These are phyloP conservation scores for Suillus placidus DNA, from an alignment of 768 basidiomycete species.

Conservation along the genomic window DNA sequence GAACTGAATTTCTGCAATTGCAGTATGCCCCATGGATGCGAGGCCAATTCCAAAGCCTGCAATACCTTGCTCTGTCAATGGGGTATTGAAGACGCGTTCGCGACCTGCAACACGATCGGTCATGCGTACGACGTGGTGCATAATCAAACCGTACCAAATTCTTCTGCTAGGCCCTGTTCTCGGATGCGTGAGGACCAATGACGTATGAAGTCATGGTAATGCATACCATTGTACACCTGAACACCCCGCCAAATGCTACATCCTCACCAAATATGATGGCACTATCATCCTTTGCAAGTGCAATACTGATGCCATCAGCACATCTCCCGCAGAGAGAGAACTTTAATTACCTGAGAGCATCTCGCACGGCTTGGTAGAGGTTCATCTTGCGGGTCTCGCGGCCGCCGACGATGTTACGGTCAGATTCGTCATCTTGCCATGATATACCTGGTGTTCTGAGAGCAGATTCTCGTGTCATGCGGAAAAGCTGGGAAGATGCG, in stretches of 20 bases:
- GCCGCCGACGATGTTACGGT: constrained; percentile 60
- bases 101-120: constrained; percentile 53
- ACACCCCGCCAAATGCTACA: constrained; percentile 93
- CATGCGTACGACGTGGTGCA: constrained; percentile 2
- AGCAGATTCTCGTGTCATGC: constrained; percentile 65
- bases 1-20: constrained; percentile 93
- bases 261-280: constrained; percentile 92
- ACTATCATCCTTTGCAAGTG: constrained; percentile 80
- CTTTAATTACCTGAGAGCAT: constrained; percentile 73
- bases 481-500: constrained; percentile 67
- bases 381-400: constrained; percentile 96
- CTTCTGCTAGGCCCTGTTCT: constrained; percentile 84
- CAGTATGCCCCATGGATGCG: constrained; percentile 91
- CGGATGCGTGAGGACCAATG: constrained; percentile 6
- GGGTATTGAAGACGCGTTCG: constrained; percentile 95
- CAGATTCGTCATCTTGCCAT: constrained; percentile 69
- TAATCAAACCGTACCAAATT: constrained; percentile 65
- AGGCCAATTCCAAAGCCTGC: constrained; percentile 93
- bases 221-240: constrained; percentile 86
- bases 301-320: constrained; percentile 56
- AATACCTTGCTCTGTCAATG: constrained; percentile 90
- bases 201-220: constrained; percentile 1
- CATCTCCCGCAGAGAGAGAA: background rate
- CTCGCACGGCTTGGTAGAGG: constrained; percentile 88
- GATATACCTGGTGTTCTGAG: constrained; percentile 70